Base-by-base conservation (phyloP, 306 rosid species). In the Datisca glomerata region DNA sequence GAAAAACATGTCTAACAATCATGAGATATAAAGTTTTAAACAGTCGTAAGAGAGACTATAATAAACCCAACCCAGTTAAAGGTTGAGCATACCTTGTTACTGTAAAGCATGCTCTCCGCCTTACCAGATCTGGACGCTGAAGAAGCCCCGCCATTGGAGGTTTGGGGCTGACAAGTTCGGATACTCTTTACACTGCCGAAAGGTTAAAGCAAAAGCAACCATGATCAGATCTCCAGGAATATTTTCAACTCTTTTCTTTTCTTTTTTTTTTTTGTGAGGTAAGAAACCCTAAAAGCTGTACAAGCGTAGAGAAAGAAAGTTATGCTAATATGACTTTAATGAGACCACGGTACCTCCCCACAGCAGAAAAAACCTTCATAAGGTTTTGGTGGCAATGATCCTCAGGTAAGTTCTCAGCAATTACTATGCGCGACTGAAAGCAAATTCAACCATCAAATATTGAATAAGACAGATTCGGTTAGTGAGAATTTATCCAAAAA, bases 381-480 rank as follows among this genome's bases (percentile, higher is more conserved):
- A 84, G 93, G 73, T 84, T 89, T 65, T 83, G 97, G 74, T 89
- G 97, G 81, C 95, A 83, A 64, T 89, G 97, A 61, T 89, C 97
- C 64, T 89, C 97, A 1, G 97, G 97, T 74, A 89, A 71, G 64
- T 89, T 89, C 71, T 83, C 97, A 36, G 97, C 97, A 24, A 89
- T 73, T 60, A 83, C 75, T 56, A 89, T 74, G 60, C 97, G 95
- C 40, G 91, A 77, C 97, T 89, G 60, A 39, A 60, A 32, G 50
- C 41, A 49, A 35, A 57, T 55, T n/a, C n/a, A n/a, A n/a, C n/a
- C n/a, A n/a, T n/a, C n/a, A n/a, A n/a, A n/a, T n/a, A n/a, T n/a
- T n/a, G n/a, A n/a, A n/a, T n/a, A n/a, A n/a, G n/a, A n/a, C n/a
- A n/a, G n/a, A n/a, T n/a, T n/a, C n/a, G n/a, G n/a, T n/a, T n/a